Evolutionary conservation across 305 asterid species (phyloP), one percentile per base, ranked within the genome.

Genomic region (Ajuga reptans): DNA sequence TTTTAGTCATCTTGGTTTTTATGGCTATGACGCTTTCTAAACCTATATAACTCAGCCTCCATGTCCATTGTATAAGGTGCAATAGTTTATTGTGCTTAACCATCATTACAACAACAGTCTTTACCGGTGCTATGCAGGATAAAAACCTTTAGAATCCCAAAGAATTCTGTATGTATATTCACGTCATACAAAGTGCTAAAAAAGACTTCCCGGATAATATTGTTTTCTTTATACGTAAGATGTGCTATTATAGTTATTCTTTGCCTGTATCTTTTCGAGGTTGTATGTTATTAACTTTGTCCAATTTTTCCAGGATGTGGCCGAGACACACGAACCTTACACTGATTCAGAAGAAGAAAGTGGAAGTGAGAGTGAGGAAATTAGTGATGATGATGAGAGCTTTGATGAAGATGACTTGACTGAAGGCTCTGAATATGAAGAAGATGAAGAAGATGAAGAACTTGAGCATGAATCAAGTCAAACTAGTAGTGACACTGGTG

Each of bases 311-410:
- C 87, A 91, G 98, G 99, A 89, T 78, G 93, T 88, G 58, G 81
- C 96, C 9, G 79, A 47, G 53, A 70, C 89, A 39, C 90, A 91
- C 73, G 99, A 83, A 71, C 87, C 95, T 52, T 94, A 94, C 78
- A 85, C 99, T 33, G 97, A 94, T 67, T 83, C 96, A 31, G 99
- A 94, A 53, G 99, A 87, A 68, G 99, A 87, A 68, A 89, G 87
- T 78, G 97, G 86, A 63, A 85, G 90, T 67, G 97, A 85, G 81
- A 86, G 92, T 15, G 97, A 91, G 72, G 97, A 94, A 80, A 85
- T 94, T 68, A 85, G 89, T 33, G 98, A 89, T 78, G 91, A 89
- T 65, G 95, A 89, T 54, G 80, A 79, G 54, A 81, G 75, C 53
- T 77, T 58, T 71, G 91, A 88, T 2, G 81, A 57, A 46, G 95